Base-by-base conservation (phyloP, 208 protist species). In the Leishmania arabica region DNA sequence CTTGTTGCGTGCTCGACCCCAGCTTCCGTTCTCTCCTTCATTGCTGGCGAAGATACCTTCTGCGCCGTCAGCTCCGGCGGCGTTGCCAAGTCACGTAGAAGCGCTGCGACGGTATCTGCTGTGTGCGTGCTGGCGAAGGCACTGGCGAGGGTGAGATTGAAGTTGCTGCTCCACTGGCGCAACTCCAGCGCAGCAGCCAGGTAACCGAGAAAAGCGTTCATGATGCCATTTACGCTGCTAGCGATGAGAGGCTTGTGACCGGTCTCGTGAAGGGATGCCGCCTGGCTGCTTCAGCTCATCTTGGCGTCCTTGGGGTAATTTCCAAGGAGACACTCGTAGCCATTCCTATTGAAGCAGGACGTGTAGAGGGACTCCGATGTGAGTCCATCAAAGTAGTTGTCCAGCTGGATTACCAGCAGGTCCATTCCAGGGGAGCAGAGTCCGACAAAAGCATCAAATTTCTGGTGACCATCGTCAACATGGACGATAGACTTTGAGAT, bases 291-390 rank as follows among this genome's bases (percentile, higher is more conserved):
- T 9, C 79, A 60, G n/a, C 82, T 81, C 15, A 86, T 72, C 24
- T 76, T 40, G 13, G 60, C 1, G 34, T 81, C 65, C 3, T 45
- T 70, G 31, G 77, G 77, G 42, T 82, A 70, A 37, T 78, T 86
- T 49, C 17, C 45, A 58, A 84, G 71, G 31, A 86, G 74, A 15
- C 79, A 31, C 51, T 86, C 70, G 65, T 81, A 88, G 8, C 70
- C 64, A 31, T 49, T 60, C 78, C 75, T 78, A 51, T 85, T 84
- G 40, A 76, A 78, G 27, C 82, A 77, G 37, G 77, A 69, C 27
- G 76, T 83, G 75, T 88, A 88, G 34, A 82, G 73, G 56, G 77
- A 82, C 66, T 88, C 81, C 1, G 77, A 84, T 0, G 72, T 64
- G 7, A 85, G 73, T 9, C 68, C 80, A 45, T 80, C 69, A 34